Evolutionary conservation across 805 yeast species (phyloP).

Genomic region (Yarrowia deformans): DNA sequence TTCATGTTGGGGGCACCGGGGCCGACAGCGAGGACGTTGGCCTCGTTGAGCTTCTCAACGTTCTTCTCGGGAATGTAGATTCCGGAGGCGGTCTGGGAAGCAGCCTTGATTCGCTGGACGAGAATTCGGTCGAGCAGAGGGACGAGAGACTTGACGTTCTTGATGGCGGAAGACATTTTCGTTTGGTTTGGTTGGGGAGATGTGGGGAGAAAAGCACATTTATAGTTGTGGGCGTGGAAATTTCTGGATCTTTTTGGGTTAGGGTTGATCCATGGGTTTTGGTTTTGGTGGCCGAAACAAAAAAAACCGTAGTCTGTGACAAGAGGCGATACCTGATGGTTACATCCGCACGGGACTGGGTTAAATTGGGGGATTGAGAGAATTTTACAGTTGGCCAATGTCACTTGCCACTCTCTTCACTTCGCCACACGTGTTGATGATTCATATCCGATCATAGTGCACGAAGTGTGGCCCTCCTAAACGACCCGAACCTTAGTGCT

Average conservation of each 20-base stretch:
- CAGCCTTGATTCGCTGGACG: constrained; percentile 92
- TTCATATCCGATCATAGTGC: not conserved
- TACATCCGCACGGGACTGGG: too few relatives aligned
- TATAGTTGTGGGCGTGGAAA: constrained; percentile 38
- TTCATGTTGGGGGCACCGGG: constrained; percentile 84
- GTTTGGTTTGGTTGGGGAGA: not conserved
- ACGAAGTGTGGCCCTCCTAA: constrained; percentile 10
- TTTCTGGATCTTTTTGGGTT: constrained; percentile 36
- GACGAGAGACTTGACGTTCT: constrained; percentile 83
- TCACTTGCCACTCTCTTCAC: too few relatives aligned
- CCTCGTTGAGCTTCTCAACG: constrained; percentile 92
- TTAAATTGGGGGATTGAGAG: too few relatives aligned
- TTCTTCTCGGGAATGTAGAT: constrained; percentile 94
- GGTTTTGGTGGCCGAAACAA: not conserved
- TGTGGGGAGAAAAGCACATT: constrained; percentile 35
- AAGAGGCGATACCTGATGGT: too few relatives aligned
- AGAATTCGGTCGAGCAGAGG: constrained; percentile 96
- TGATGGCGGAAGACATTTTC: constrained; percentile 55
- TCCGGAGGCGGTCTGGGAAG: constrained; percentile 90
- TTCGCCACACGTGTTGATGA: not conserved
- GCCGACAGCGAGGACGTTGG: constrained; percentile 87
- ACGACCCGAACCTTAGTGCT: not conserved
- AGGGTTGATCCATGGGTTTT: constrained; percentile 15
- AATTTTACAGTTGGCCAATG: too few relatives aligned
- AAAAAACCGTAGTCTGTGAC: not conserved